Conservation (phyloP, 2,329 filamentous ascomycete species). For the Bipolaris zeicola region DNA sequence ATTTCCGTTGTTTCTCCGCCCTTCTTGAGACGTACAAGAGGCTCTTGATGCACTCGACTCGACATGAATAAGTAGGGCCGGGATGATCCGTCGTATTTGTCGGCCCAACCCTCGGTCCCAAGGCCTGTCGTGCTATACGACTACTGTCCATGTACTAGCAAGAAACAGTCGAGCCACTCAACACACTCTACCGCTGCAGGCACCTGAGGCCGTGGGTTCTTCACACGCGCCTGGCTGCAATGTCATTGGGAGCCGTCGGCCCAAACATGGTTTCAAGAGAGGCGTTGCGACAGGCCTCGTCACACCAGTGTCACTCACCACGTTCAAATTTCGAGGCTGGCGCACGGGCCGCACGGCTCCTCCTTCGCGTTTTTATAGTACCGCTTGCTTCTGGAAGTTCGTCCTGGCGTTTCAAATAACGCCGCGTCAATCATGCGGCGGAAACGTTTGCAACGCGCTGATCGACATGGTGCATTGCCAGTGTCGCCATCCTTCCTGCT, state of each 20-base stretch:
- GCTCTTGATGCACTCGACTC: conserved; percentile 8
- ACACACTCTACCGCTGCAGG: background rate
- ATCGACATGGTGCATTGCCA: conserved; percentile 9
- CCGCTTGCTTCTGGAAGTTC: conserved; percentile 11
- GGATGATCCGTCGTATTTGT: conserved; percentile 2
- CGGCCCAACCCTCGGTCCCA: background rate
- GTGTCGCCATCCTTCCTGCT: conserved; percentile 9
- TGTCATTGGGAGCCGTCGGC: conserved; percentile 2
- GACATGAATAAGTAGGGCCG: background rate
- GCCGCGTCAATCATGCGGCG: conserved; percentile 12
- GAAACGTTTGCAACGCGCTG: conserved; percentile 7
- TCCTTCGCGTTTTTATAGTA: conserved; percentile 4
- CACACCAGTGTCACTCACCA: conserved; percentile 12
- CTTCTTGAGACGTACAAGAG: conserved; percentile 3
- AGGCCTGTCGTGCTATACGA: background rate
- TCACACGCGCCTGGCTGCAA: background rate
- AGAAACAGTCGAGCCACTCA: conserved; percentile 9
- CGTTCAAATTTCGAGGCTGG: background rate
- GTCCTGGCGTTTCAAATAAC: conserved; percentile 12
- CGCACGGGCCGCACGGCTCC: conserved; percentile 4
- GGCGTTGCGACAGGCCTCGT: conserved; percentile 14
- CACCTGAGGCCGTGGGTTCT: conserved; percentile 3
- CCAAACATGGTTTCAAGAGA: conserved; percentile 14
- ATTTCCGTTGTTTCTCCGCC: background rate
- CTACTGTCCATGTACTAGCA: background rate